Evolutionary conservation across 192 early-diverging fungal genomes (phyloP).

Genomic region (Jimgerdemannia lactiflua): DNA sequence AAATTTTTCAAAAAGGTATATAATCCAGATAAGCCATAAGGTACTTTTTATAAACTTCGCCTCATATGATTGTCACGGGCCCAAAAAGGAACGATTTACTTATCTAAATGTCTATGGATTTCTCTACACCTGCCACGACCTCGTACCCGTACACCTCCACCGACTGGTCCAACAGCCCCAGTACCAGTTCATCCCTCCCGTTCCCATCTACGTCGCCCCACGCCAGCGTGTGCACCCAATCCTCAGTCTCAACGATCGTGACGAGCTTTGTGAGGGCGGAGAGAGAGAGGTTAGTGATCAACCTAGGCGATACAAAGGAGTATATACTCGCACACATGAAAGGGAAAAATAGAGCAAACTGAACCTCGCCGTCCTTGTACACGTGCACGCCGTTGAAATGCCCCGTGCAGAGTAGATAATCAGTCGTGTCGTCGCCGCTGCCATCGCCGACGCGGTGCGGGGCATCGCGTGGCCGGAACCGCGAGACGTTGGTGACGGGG

Average conservation of each 20-base stretch:
- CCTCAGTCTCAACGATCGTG: conserved; percentile 17
- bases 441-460: too few relatives aligned
- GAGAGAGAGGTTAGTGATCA: background rate
- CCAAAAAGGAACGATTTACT: too few relatives aligned
- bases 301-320: background rate
- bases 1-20: too few relatives aligned
- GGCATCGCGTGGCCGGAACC: conserved; percentile 19
- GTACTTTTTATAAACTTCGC: too few relatives aligned
- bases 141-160: conserved; percentile 21
- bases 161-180: conserved; percentile 29
- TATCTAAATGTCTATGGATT: too few relatives aligned
- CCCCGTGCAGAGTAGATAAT: conserved; percentile 32
- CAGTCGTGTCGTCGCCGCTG: conserved; percentile 9
- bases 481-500: conserved; percentile 10
- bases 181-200: conserved; percentile 31
- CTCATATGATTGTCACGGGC: too few relatives aligned
- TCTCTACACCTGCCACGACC: background rate
- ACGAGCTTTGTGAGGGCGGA: conserved; percentile 16
- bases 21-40: too few relatives aligned
- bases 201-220: conserved; percentile 32
- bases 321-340: background rate
- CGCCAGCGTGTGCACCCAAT: conserved; percentile 29
- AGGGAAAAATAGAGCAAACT: too few relatives aligned
- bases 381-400: conserved; percentile 25
- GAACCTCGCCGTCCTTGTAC: conserved; percentile 28